phyloP scores from a whole-genome alignment of 1,284 basidiomycete species.

The Microbotryum intermedium region DNA sequence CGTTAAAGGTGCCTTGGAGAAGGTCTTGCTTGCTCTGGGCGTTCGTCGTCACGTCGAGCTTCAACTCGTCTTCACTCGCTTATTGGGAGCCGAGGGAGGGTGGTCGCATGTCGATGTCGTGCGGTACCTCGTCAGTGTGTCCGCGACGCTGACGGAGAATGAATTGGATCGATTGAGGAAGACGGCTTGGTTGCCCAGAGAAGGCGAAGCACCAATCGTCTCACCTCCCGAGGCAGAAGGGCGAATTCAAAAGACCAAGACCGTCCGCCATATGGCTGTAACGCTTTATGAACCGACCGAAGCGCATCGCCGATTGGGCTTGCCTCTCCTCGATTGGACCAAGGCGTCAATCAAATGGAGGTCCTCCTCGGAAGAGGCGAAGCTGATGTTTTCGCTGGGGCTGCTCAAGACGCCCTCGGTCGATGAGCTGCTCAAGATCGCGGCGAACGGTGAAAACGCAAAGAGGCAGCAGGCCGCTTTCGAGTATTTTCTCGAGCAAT shows the following conservation, averaged over 20 bases:
- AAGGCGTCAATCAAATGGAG: constrained; percentile 61
- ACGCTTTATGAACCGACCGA: constrained; percentile 59
- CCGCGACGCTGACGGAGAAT: constrained; percentile 55
- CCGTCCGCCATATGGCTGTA: constrained; percentile 51
- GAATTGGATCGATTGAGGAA: constrained; percentile 66
- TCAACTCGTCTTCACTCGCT: constrained; percentile 42
- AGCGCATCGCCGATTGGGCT: constrained; percentile 58
- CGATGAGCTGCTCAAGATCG: constrained; percentile 57
- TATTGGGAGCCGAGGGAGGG: constrained; percentile 39
- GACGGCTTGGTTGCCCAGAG: constrained; percentile 72
- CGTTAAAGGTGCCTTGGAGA: constrained; percentile 69
- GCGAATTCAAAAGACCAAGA: constrained; percentile 36
- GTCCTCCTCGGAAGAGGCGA: constrained; percentile 74
- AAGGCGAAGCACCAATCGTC: constrained; percentile 40
- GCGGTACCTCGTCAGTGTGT: constrained; percentile 37
- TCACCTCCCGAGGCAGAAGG: constrained; percentile 29
- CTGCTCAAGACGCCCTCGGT: constrained; percentile 65
- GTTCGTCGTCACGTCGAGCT: constrained; percentile 81
- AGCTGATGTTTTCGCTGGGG: constrained; percentile 71
- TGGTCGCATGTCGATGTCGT: constrained; percentile 43
- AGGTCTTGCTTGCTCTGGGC: constrained; percentile 65
- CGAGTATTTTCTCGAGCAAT: constrained; percentile 68
- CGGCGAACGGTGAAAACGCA: constrained; percentile 48
- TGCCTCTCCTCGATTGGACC: constrained; percentile 86
- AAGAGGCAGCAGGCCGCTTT: constrained; percentile 53